Percentiles rank a stretch among this genome's conserved stretches.
Conservation (phyloP, 2,329 filamentous ascomycete genomes). For the Chrysoporthe puriensis region DNA sequence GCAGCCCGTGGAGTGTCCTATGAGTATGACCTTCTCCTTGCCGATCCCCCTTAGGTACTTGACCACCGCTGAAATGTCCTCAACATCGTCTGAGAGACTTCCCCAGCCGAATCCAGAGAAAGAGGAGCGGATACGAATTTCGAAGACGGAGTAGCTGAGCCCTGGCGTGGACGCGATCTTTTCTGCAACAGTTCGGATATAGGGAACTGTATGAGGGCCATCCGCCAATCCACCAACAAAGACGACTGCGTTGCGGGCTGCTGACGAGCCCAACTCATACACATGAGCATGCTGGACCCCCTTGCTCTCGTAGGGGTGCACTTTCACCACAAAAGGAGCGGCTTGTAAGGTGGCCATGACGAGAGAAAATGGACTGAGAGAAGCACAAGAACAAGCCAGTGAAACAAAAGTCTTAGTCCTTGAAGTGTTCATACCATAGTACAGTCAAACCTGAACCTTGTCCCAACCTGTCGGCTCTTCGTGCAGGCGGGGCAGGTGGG, state of each 20-base stretch:
- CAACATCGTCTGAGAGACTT: slow-evolving; percentile 55
- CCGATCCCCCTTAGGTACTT: slow-evolving; percentile 56
- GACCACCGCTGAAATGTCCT: slow-evolving; percentile 57
- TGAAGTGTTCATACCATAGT: not conserved
- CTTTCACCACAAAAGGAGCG: slow-evolving; percentile 31
- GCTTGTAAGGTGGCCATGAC: slow-evolving; percentile 23
- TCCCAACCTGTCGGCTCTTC: not conserved
- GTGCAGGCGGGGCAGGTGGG: not conserved
- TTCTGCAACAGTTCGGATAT: slow-evolving; percentile 52
- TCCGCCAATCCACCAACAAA: slow-evolving; percentile 74
- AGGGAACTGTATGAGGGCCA: slow-evolving; percentile 67
- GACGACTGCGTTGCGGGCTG: slow-evolving; percentile 59
- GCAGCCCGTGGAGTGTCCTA: slow-evolving; percentile 63
- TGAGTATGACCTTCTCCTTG: slow-evolving; percentile 55
- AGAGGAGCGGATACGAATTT: slow-evolving; percentile 59
- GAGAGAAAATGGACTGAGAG: slow-evolving; percentile 1
- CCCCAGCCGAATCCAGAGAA: slow-evolving; percentile 57
- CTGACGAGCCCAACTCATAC: slow-evolving; percentile 33
- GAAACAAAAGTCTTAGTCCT: not conserved
- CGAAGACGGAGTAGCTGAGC: slow-evolving; percentile 57
- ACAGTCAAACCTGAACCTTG: too few species aligned
- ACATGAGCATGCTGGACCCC: slow-evolving; percentile 30
- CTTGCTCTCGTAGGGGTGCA: slow-evolving; percentile 35
- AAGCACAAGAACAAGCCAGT: not conserved
- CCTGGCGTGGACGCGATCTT: slow-evolving; percentile 43